Evolutionary conservation across 2,329 filamentous ascomycete genomes (phyloP).

Genomic region (Fusarium anthophilum): DNA sequence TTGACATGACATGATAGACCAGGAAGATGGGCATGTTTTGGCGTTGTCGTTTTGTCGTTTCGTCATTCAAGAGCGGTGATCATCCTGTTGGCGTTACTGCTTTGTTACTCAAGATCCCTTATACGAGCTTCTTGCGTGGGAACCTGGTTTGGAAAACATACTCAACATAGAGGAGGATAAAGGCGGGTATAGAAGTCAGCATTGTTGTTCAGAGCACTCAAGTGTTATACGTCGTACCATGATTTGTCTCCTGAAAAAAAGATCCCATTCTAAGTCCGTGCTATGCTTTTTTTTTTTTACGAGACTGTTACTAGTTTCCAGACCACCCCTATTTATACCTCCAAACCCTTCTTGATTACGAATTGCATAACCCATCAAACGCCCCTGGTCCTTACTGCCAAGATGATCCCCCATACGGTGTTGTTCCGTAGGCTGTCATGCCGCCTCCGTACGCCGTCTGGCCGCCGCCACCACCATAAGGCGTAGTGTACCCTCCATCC

Average conservation of each 20-base stretch:
- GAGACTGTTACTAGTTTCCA: slow-evolving; percentile 36
- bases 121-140: slow-evolving; percentile 6
- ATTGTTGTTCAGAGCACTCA: neutral
- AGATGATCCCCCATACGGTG: slow-evolving; percentile 59
- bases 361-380: slow-evolving; percentile 39
- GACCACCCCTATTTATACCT: slow-evolving; percentile 20
- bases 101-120: slow-evolving; percentile 17
- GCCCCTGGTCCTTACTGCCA: slow-evolving; percentile 53
- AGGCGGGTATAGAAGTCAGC: neutral
- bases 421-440: slow-evolving; percentile 73
- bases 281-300: slow-evolving; percentile 36
- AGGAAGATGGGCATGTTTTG: slow-evolving; percentile 28
- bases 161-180: slow-evolving; percentile 8
- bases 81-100: slow-evolving; percentile 36
- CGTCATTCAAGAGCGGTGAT: slow-evolving; percentile 26
- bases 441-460: slow-evolving; percentile 74
- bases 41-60: slow-evolving; percentile 38
- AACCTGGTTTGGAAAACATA: slow-evolving; percentile 24
- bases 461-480: slow-evolving; percentile 62
- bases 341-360: slow-evolving; percentile 33
- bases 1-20: slow-evolving; percentile 27
- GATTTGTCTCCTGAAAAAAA: slow-evolving; percentile 20
- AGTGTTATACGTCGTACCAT: neutral
- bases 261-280: slow-evolving; percentile 41
- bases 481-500: slow-evolving; percentile 74